Conservation (phyloP, 2,329 filamentous ascomycete species). For the Lachnellula occidentalis region DNA sequence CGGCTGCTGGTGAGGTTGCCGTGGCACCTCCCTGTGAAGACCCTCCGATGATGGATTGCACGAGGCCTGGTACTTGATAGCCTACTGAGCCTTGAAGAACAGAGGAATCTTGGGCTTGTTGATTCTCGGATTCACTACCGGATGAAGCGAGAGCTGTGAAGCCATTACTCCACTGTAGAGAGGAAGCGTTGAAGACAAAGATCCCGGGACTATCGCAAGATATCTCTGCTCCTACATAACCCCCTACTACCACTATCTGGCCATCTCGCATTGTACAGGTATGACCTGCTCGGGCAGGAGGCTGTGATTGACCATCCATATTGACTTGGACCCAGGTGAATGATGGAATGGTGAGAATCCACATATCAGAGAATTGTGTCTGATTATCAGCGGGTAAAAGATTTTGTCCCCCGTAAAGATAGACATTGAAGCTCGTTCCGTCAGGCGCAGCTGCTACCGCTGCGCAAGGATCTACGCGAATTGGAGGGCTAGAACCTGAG, state of each 20-base stretch:
- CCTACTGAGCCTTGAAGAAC: slow-evolving; percentile 55
- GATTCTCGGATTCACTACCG: slow-evolving; percentile 28
- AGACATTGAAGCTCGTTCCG: slow-evolving; percentile 70
- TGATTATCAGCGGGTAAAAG: slow-evolving; percentile 55
- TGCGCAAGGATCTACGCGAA: slow-evolving; percentile 68
- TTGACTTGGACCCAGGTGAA: slow-evolving; percentile 70
- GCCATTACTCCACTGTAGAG: slow-evolving; percentile 54
- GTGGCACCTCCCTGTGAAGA: slow-evolving; percentile 57
- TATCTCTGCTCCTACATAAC: slow-evolving; percentile 56
- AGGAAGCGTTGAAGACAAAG: slow-evolving; percentile 67
- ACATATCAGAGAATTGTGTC: slow-evolving; percentile 64
- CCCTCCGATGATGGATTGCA: slow-evolving; percentile 60
- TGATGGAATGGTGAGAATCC: slow-evolving; percentile 66
- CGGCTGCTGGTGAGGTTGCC: slow-evolving; percentile 56
- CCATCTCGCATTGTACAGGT: slow-evolving; percentile 64
- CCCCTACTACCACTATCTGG: slow-evolving; percentile 66
- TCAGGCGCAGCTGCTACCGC: slow-evolving; percentile 64
- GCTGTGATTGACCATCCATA: slow-evolving; percentile 45
- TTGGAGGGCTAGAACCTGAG: slow-evolving; percentile 53
- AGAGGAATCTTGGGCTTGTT: slow-evolving; percentile 24
- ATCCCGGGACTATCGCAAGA: slow-evolving; percentile 63
- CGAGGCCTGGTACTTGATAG: slow-evolving; percentile 58
- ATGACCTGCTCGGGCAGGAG: slow-evolving; percentile 60
- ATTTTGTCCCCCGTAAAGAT: slow-evolving; percentile 74
- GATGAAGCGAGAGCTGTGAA: slow-evolving; percentile 53